Conservation (phyloP, 345 rosid genomes). For the Eucalyptus urophylla region DNA sequence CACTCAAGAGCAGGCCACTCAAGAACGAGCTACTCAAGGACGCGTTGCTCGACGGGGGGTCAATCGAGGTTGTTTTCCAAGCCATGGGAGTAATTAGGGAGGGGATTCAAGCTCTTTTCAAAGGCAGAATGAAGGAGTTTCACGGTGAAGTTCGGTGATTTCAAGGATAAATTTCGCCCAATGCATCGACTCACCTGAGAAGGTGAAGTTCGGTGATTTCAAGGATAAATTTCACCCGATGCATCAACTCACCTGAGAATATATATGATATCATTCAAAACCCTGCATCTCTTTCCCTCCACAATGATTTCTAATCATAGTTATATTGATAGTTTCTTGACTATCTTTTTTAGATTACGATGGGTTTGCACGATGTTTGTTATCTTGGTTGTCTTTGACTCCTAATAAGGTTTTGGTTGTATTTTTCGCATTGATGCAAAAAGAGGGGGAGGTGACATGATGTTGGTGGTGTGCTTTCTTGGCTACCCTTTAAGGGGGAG, state of each 20-base stretch:
- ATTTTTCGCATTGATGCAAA: background rate
- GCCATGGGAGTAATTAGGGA: background rate
- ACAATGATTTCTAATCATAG: background rate
- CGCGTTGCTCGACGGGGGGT: no score
- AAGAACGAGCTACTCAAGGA: no score
- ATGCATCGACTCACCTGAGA: no score
- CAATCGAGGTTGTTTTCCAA: background rate
- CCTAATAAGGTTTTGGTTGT: background rate
- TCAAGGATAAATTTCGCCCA: no score
- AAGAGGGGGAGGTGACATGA: background rate
- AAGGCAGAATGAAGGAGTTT: background rate
- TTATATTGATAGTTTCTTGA: background rate
- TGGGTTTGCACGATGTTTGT: no score
- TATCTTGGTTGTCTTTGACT: background rate
- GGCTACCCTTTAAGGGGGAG: background rate
- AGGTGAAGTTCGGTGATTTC: no score
- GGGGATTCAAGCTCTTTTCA: background rate
- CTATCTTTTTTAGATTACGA: background rate
- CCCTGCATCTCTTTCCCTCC: background rate
- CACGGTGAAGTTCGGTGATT: no score
- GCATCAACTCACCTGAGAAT: no score
- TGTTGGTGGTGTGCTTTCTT: background rate
- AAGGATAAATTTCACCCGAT: no score
- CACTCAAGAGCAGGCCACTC: background rate
- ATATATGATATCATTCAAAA: background rate